These are phyloP conservation scores for Tuber brumale DNA, from an alignment of 495 filamentous ascomycete species.

Conservation along the genomic window DNA sequence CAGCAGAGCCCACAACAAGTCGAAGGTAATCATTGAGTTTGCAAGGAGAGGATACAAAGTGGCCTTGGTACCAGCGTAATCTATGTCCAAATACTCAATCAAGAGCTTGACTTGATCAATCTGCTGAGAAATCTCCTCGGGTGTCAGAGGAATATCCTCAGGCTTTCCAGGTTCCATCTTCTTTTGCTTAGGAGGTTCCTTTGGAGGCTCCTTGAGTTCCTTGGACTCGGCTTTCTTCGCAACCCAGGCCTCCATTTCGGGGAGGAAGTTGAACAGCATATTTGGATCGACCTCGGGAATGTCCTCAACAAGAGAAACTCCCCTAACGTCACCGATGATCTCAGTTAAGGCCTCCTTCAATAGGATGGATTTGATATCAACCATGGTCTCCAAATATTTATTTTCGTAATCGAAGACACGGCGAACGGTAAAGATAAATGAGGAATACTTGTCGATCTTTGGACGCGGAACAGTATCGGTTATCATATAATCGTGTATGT, in stretches of 20 bases:
- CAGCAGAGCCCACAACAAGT: slow-evolving; percentile 83
- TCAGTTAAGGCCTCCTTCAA: slow-evolving; percentile 66
- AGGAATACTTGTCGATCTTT: slow-evolving; percentile 68
- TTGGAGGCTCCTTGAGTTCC: slow-evolving; percentile 30
- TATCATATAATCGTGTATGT: slow-evolving; percentile 75
- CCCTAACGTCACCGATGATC: slow-evolving; percentile 75
- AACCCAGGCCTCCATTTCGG: slow-evolving; percentile 24
- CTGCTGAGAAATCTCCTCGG: slow-evolving; percentile 63
- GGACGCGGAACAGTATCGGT: slow-evolving; percentile 70
- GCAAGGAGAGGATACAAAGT: slow-evolving; percentile 77
- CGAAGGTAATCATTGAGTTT: slow-evolving; percentile 81
- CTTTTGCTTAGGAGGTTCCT: slow-evolving; percentile 60
- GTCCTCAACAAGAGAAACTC: slow-evolving; percentile 72
- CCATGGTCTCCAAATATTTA: slow-evolving; percentile 67
- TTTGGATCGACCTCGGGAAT: slow-evolving; percentile 73
- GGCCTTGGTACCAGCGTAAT: slow-evolving; percentile 72
- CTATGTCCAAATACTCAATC: slow-evolving; percentile 71
- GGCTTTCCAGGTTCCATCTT: slow-evolving; percentile 48
- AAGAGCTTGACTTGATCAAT: slow-evolving; percentile 67
- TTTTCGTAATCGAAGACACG: slow-evolving; percentile 84
- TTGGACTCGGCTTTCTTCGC: slow-evolving; percentile 22
- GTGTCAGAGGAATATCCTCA: slow-evolving; percentile 54
- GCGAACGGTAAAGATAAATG: slow-evolving; percentile 80
- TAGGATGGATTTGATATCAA: slow-evolving; percentile 80
- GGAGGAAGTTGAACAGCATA: slow-evolving; percentile 63